Percentiles rank a stretch among this genome's conserved stretches.
Evolutionary conservation across 1,284 basidiomycete genomes (phyloP).

Genomic region (Ustilago esculenta): DNA sequence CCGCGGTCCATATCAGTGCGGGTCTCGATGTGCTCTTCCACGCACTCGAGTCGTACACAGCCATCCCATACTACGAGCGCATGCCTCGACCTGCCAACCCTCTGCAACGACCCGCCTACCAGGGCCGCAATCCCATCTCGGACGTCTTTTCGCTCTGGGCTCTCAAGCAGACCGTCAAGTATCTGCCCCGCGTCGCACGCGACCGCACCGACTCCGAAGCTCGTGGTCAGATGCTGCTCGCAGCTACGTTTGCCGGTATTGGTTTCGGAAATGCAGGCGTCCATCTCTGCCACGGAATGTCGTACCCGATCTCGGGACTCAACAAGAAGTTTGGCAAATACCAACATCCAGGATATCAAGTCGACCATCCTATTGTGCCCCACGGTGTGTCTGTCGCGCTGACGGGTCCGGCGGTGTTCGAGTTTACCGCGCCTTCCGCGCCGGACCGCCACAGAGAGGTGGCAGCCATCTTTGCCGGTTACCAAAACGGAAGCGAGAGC

Average conservation of each 20-base stretch:
- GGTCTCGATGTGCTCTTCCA: conserved; percentile 93
- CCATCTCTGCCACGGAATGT: conserved; percentile 60
- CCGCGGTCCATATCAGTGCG: conserved; percentile 84
- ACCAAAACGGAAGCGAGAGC: conserved; percentile 35
- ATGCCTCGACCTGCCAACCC: conserved; percentile 89
- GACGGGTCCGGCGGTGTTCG: conserved; percentile 46
- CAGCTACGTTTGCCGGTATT: conserved; percentile 76
- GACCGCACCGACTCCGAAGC: conserved; percentile 82
- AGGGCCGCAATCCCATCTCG: conserved; percentile 92
- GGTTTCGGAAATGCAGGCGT: conserved; percentile 95
- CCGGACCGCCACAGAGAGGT: conserved; percentile 90
- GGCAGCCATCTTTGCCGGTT: conserved; percentile 80
- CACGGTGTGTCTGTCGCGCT: conserved; percentile 70
- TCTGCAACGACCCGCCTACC: conserved; percentile 86
- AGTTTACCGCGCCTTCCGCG: conserved; percentile 71
- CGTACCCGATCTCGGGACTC: conserved; percentile 72
- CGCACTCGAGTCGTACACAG: conserved; percentile 78
- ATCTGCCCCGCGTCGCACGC: conserved; percentile 85
- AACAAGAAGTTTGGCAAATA: conserved; percentile 78
- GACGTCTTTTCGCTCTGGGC: conserved; percentile 98
- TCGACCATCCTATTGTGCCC: conserved; percentile 87
- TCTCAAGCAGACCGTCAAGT: conserved; percentile 85
- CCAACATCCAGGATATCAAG: conserved; percentile 74
- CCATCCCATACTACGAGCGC: conserved; percentile 78
- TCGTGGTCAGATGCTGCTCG: conserved; percentile 86